These are phyloP conservation scores for Zalerion maritima DNA, from an alignment of 495 filamentous ascomycete genomes.

Conservation along the genomic window DNA sequence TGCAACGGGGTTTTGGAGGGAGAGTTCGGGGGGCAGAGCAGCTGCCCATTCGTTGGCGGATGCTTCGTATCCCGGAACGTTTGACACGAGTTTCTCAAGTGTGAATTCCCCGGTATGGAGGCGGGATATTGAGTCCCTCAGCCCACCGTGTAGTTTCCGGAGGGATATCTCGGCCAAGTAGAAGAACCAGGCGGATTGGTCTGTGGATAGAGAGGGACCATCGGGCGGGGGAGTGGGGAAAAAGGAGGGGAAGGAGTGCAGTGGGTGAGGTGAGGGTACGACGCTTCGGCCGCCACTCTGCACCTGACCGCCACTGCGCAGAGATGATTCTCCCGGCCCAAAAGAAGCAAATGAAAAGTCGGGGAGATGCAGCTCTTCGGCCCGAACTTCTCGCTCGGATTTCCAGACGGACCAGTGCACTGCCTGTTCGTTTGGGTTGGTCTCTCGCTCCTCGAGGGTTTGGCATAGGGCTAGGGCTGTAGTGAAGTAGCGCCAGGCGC, in stretches of 20 bases:
- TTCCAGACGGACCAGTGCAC: too few species aligned
- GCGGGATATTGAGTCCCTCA: not conserved
- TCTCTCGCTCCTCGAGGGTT: too few species aligned
- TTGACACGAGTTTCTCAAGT: not conserved
- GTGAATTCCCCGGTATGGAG: not conserved
- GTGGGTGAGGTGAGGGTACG: too few species aligned
- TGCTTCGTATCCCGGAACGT: not conserved
- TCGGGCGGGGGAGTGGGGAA: slow-evolving; percentile 2
- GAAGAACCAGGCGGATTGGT: slow-evolving; percentile 4
- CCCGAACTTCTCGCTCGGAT: too few species aligned
- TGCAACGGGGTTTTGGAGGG: slow-evolving; percentile 5
- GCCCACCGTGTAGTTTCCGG: slow-evolving; percentile 2
- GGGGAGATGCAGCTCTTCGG: too few species aligned
- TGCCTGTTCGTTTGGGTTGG: too few species aligned
- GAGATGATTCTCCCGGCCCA: too few species aligned
- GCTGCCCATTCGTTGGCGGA: not conserved
- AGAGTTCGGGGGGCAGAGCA: not conserved
- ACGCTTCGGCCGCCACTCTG: too few species aligned
- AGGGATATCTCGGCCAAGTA: slow-evolving; percentile 4
- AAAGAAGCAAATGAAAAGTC: too few species aligned
- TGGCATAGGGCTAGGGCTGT: slow-evolving; percentile 9
- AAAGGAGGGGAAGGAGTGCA: slow-evolving; percentile 1
- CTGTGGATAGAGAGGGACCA: not conserved
- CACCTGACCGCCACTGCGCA: too few species aligned
- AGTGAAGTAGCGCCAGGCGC: slow-evolving; percentile 3